A percentile compares a stretch with the other conserved stretches of the same genome.
phyloP scores from a whole-genome alignment of 2,329 filamentous ascomycete genomes.

The Fonsecaea erecta region DNA sequence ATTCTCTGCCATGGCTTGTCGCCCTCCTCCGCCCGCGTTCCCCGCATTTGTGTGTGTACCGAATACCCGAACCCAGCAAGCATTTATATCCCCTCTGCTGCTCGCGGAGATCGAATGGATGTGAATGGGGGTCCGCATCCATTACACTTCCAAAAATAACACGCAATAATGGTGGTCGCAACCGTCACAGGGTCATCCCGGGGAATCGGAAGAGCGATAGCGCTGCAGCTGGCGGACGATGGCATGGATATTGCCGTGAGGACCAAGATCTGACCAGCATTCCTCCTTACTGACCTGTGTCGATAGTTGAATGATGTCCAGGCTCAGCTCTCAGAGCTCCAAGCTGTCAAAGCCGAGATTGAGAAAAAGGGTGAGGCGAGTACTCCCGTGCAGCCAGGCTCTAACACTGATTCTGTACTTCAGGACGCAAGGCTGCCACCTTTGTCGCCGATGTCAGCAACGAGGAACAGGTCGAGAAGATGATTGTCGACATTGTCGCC shows the following conservation, averaged over 20 bases:
- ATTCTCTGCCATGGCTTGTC: no score
- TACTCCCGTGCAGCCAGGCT: background rate
- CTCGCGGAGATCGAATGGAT: background rate
- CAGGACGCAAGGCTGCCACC: conserved; percentile 1
- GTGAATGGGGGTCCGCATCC: no score
- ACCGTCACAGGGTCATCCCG: conserved; percentile 57
- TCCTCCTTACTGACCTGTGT: background rate
- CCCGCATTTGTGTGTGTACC: no score
- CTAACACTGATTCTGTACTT: background rate
- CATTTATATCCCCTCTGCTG: no score
- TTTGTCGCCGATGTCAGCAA: conserved; percentile 14
- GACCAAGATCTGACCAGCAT: background rate
- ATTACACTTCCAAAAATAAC: no score
- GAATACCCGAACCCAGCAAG: no score
- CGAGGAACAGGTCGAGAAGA: conserved; percentile 9
- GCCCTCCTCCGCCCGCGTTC: no score
- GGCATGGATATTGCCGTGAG: conserved; percentile 19
- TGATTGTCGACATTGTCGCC: conserved; percentile 5
- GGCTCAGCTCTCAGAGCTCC: background rate
- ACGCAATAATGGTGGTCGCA: conserved; percentile 37
- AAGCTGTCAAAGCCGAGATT: conserved; percentile 9
- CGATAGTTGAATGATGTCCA: conserved; percentile 15
- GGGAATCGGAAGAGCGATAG: conserved; percentile 56
- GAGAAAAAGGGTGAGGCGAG: conserved; percentile 17
- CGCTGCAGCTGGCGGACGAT: conserved; percentile 50